Evolutionary conservation across 495 filamentous ascomycete species (phyloP).

Genomic region (Aspergillus wentii): DNA sequence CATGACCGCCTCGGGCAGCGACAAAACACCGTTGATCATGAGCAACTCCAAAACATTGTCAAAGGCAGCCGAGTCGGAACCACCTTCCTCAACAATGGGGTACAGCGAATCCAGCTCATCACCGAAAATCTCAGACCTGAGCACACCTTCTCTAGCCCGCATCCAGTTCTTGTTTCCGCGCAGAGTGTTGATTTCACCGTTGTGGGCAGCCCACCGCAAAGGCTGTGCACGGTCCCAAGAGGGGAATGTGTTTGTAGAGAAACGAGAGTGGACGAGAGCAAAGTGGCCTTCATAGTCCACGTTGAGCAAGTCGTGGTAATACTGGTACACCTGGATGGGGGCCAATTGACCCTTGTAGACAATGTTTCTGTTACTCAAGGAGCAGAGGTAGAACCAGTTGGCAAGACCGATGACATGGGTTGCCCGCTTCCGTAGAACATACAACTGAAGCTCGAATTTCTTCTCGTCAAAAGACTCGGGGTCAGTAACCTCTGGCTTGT

Average conservation of each 20-base stretch:
- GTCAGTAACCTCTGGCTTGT: conserved; percentile 74
- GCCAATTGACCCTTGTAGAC: conserved; percentile 98
- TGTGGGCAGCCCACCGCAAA: conserved; percentile 95
- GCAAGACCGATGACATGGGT: conserved; percentile 92
- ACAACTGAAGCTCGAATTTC: conserved; percentile 89
- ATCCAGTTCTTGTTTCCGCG: conserved; percentile 99
- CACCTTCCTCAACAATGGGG: conserved; percentile 94
- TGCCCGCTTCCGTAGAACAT: conserved; percentile 88
- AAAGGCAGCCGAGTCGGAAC: conserved; percentile 96
- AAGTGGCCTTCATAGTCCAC: conserved; percentile 98
- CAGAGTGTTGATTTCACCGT: conserved; percentile 98
- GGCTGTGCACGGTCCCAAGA: conserved; percentile 99
- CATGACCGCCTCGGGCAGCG: conserved; percentile 96
- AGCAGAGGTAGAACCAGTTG: conserved; percentile 99
- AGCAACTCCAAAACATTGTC: conserved; percentile 97
- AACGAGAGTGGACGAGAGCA: conserved; percentile 94
- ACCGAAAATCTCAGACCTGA: conserved; percentile 88
- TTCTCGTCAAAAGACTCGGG: conserved; percentile 75
- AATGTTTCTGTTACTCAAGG: conserved; percentile 97
- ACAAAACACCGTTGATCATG: conserved; percentile 95
- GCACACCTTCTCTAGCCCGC: conserved; percentile 93
- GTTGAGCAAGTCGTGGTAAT: conserved; percentile 96
- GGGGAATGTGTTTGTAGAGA: conserved; percentile 98
- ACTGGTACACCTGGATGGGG: conserved; percentile 96
- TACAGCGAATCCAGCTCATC: conserved; percentile 90